Conservation (phyloP, 305 asterid genomes). For the Ilex paraguariensis region DNA sequence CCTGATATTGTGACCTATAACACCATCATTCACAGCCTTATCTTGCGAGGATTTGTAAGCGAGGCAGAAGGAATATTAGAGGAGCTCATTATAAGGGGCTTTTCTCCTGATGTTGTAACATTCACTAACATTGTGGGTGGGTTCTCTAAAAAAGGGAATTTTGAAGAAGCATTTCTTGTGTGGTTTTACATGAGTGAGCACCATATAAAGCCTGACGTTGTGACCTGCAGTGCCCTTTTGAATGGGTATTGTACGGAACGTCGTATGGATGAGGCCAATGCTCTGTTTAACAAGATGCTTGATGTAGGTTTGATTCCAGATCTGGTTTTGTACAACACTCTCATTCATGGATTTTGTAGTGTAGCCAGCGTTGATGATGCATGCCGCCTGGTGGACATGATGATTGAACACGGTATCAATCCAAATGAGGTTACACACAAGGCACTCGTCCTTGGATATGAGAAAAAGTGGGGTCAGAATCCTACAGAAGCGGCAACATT, state of each 20-base stretch:
- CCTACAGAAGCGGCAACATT: constrained; percentile 13
- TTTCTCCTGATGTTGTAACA: constrained; percentile 25
- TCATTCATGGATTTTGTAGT: constrained; percentile 25
- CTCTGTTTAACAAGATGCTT: constrained; percentile 17
- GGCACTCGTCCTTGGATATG: constrained; percentile 18
- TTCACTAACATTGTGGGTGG: constrained; percentile 19
- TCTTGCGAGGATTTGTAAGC: constrained; percentile 14
- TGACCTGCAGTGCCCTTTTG: constrained; percentile 21
- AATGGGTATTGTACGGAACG: constrained; percentile 16
- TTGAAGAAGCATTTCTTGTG: constrained; percentile 22
- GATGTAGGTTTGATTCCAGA: constrained; percentile 22
- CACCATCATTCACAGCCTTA: constrained; percentile 19
- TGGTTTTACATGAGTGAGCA: constrained; percentile 19
- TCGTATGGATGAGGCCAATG: constrained; percentile 20
- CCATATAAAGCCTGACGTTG: constrained; percentile 21
- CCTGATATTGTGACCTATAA: constrained; percentile 24
- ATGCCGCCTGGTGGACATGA: constrained; percentile 11
- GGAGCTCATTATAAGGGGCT: constrained; percentile 22
- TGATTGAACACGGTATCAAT: constrained; percentile 18
- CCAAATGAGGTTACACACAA: constrained; percentile 21
- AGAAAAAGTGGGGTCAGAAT: constrained; percentile 12
- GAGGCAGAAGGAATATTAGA: constrained; percentile 21
- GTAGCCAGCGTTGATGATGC: constrained; percentile 13
- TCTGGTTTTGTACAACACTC: constrained; percentile 22
- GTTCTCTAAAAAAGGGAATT: constrained; percentile 17